phyloP scores from a whole-genome alignment of 1,284 basidiomycete species.

The Sporisorium sorghi region DNA sequence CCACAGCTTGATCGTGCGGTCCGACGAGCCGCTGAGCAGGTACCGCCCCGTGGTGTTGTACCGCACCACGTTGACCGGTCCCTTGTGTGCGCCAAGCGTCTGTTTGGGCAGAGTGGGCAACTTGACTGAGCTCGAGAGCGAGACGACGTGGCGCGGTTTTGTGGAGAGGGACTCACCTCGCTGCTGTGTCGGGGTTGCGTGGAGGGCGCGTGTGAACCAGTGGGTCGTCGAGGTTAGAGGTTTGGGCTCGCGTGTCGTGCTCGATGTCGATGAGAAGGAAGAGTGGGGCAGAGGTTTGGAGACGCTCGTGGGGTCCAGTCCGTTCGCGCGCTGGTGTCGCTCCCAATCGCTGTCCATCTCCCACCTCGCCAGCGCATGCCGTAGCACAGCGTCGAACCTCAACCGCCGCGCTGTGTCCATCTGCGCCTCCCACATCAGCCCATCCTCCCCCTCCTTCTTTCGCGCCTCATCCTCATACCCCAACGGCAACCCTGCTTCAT shows the following conservation, averaged over 20 bases:
- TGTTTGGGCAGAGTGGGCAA: constrained; percentile 30
- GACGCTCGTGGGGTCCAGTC: constrained; percentile 29
- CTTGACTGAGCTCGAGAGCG: constrained; percentile 40
- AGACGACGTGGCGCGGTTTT: constrained; percentile 28
- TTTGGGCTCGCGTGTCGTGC: background rate
- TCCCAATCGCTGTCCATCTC: constrained; percentile 60
- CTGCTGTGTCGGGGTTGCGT: constrained; percentile 7
- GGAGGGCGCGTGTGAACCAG: constrained; percentile 38
- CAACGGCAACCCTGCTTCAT: constrained; percentile 15
- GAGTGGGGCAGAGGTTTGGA: constrained; percentile 6
- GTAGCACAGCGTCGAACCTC: constrained; percentile 47
- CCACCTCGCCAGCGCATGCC: constrained; percentile 50
- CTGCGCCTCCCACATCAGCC: constrained; percentile 24
- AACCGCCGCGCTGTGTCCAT: constrained; percentile 36
- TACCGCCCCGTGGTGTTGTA: constrained; percentile 78
- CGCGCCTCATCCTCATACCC: constrained; percentile 20
- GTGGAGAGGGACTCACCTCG: constrained; percentile 30
- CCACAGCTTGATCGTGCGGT: constrained; percentile 89
- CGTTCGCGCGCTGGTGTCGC: constrained; percentile 32
- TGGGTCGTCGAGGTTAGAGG: constrained; percentile 5
- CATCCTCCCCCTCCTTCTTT: background rate
- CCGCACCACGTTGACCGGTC: constrained; percentile 65
- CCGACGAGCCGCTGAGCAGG: constrained; percentile 88
- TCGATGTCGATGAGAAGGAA: background rate
- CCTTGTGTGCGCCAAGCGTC: constrained; percentile 61